Percentiles rank a stretch among this genome's conserved stretches.
Evolutionary conservation across 192 early-diverging fungal species (phyloP).

Genomic region (Umbelopsis isabellina): DNA sequence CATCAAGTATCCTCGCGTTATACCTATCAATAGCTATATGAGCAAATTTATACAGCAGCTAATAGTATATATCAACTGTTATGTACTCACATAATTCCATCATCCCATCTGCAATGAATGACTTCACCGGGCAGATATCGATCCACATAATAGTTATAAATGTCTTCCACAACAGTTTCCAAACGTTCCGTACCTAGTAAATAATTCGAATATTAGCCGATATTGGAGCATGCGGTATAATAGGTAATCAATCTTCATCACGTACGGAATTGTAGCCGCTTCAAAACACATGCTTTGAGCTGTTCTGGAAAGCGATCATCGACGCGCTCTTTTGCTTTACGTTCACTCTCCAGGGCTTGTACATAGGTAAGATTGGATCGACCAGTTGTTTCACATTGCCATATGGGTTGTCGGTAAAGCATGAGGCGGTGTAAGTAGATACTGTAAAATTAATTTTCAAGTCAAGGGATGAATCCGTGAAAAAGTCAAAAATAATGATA

Average conservation of each 20-base stretch:
- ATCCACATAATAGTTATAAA: slow-evolving; percentile 59
- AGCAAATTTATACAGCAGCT: background rate
- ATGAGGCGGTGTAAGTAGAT: slow-evolving; percentile 29
- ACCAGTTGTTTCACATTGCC: slow-evolving; percentile 81
- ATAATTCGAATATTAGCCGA: background rate
- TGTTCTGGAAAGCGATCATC: slow-evolving; percentile 69
- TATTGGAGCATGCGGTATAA: background rate
- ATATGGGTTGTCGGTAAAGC: slow-evolving; percentile 72
- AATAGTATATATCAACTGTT: background rate
- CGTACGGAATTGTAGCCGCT: slow-evolving; percentile 78
- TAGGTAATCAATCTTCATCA: background rate
- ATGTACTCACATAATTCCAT: slow-evolving; percentile 33
- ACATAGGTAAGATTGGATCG: slow-evolving; percentile 76
- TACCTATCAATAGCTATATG: slow-evolving; percentile 36
- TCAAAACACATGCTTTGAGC: slow-evolving; percentile 63
- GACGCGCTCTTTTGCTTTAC: slow-evolving; percentile 59
- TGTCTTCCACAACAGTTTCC: slow-evolving; percentile 63
- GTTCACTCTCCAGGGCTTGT: slow-evolving; percentile 79
- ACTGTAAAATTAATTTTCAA: slow-evolving; percentile 23
- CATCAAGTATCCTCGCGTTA: slow-evolving; percentile 40
- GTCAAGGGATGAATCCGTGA: slow-evolving; percentile 9
- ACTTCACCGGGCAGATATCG: slow-evolving; percentile 58
- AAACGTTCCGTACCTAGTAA: slow-evolving; percentile 54
- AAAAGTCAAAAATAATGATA: slow-evolving; percentile 16
- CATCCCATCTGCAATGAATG: slow-evolving; percentile 55